These are phyloP conservation scores for Grigorovia yakushimaensis DNA, from an alignment of 805 yeast genomes.

Conservation along the genomic window DNA sequence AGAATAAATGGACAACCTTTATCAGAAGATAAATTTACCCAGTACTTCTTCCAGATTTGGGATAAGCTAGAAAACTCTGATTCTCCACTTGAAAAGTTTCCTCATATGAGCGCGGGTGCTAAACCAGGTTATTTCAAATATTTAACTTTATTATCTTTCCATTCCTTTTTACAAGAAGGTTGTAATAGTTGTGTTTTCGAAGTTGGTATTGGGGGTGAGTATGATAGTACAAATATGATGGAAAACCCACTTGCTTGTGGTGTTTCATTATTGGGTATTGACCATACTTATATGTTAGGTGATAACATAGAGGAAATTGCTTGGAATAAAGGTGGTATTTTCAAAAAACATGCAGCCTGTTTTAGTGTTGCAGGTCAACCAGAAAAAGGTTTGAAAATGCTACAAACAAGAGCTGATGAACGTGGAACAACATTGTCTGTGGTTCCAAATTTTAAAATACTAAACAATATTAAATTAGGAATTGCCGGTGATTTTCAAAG, in stretches of 20 bases:
- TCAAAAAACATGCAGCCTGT: slow-evolving; percentile 59
- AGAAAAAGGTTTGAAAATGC: slow-evolving; percentile 42
- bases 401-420: slow-evolving; percentile 62
- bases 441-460: slow-evolving; percentile 38
- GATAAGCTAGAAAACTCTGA: slow-evolving; percentile 54
- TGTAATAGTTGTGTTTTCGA: slow-evolving; percentile 93
- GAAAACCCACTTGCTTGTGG: slow-evolving; percentile 77
- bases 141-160: slow-evolving; percentile 82
- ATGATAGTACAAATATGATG: slow-evolving; percentile 89
- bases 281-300: slow-evolving; percentile 83
- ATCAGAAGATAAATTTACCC: slow-evolving; percentile 67
- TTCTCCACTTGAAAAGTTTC: slow-evolving; percentile 51
- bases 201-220: slow-evolving; percentile 98
- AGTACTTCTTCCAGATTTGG: slow-evolving; percentile 92
- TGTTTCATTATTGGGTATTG: slow-evolving; percentile 79
- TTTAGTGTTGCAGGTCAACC: slow-evolving; percentile 53
- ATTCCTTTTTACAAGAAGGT: slow-evolving; percentile 76
- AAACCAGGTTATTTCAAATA: slow-evolving; percentile 93
- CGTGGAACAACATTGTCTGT: slow-evolving; percentile 41
- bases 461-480: slow-evolving; percentile 43
- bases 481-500: slow-evolving; percentile 78
- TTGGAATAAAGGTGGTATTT: slow-evolving; percentile 94
- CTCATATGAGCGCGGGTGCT: slow-evolving; percentile 59
- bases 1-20: slow-evolving; percentile 82
- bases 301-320: slow-evolving; percentile 81